A percentile compares a stretch with the other conserved stretches of the same genome.
phyloP scores from a whole-genome alignment of 805 yeast species.

The Metschnikowia gelsemii region DNA sequence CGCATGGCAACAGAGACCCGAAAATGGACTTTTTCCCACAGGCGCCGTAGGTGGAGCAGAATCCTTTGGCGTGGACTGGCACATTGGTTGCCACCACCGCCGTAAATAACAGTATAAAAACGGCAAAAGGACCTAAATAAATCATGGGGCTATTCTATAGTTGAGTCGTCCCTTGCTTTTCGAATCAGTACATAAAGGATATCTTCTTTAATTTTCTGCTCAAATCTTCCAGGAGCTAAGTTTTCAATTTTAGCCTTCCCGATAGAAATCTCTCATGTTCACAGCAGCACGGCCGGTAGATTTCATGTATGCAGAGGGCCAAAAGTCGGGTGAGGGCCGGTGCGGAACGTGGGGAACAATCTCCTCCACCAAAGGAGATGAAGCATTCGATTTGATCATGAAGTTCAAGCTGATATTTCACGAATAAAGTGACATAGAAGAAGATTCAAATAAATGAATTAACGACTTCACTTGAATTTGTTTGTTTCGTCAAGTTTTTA shows the following conservation, averaged over 20 bases:
- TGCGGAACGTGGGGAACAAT: too few species aligned
- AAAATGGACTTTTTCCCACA: conserved; percentile 83
- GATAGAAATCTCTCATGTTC: background rate
- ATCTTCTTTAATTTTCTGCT: background rate
- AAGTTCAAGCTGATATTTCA: too few species aligned
- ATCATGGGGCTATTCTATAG: conserved; percentile 1
- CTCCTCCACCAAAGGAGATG: too few species aligned
- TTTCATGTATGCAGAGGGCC: conserved; percentile 1
- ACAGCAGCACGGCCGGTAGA: conserved; percentile 3
- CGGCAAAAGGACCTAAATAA: background rate
- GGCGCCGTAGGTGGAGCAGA: conserved; percentile 55
- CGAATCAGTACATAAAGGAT: too few species aligned
- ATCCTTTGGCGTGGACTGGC: conserved; percentile 30
- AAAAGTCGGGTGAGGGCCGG: background rate
- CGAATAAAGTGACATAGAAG: too few species aligned
- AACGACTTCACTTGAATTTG: too few species aligned
- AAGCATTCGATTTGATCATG: too few species aligned
- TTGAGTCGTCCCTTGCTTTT: background rate
- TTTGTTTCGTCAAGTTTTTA: too few species aligned
- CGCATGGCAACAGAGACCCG: conserved; percentile 80
- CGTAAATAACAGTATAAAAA: background rate
- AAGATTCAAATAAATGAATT: too few species aligned
- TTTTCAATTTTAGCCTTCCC: background rate
- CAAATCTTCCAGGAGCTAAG: background rate
- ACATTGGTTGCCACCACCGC: background rate